Evolutionary conservation across 176 grass and related monocot species (phyloP).

Genomic region (Panicum miliaceum): DNA sequence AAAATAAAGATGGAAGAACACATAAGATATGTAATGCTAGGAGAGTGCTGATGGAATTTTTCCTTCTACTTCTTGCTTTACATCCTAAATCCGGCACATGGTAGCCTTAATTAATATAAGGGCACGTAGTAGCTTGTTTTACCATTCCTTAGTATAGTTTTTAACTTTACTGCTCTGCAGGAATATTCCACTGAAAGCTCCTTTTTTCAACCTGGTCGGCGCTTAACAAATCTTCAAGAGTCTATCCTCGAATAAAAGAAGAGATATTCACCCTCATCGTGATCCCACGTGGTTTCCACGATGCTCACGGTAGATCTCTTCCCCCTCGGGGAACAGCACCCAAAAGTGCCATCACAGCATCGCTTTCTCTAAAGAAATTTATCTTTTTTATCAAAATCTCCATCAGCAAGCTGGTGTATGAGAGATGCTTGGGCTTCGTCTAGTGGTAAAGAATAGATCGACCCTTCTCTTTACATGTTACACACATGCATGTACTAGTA

Average conservation of each 20-base stretch:
- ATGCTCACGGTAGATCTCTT: conserved; percentile 30
- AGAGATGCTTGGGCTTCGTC: conserved; percentile 13
- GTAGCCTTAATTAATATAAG: not conserved
- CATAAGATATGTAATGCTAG: not conserved
- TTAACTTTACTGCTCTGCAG: not conserved
- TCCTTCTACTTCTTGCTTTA: not conserved
- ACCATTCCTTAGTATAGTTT: conserved; percentile 12
- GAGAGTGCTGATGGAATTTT: not conserved
- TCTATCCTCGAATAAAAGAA: conserved; percentile 29
- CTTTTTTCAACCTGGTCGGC: conserved; percentile 42
- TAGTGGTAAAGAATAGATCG: conserved; percentile 24
- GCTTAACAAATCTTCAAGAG: conserved; percentile 45
- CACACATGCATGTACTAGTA: no score
- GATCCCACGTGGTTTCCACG: conserved; percentile 27
- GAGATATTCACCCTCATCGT: conserved; percentile 28
- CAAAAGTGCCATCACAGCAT: conserved; percentile 22
- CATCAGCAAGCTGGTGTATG: not conserved
- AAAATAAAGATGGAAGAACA: not conserved
- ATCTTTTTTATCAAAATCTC: conserved; percentile 11
- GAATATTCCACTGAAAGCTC: not conserved
- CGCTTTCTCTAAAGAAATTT: conserved; percentile 37
- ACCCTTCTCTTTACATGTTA: not conserved
- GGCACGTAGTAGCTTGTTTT: not conserved
- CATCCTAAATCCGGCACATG: not conserved
- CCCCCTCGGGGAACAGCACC: conserved; percentile 27